Percentiles rank a stretch among this genome's conserved stretches.
These are phyloP conservation scores for Colletotrichum sp. DNA, from an alignment of 2,329 filamentous ascomycete genomes.

Conservation along the genomic window DNA sequence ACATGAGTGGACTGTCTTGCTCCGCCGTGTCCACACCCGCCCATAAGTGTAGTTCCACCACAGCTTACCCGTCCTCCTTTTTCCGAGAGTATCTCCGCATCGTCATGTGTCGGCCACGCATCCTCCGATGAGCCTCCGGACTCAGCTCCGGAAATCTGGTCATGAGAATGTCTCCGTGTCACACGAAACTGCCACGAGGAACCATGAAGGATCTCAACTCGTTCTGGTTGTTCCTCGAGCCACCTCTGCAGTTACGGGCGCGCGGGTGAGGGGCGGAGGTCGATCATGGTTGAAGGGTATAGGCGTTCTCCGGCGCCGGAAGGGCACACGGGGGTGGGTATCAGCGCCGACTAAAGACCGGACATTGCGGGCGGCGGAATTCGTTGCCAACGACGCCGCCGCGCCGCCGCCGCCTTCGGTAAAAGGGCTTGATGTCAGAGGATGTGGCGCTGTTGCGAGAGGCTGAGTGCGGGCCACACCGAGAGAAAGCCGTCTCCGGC, in stretches of 20 bases:
- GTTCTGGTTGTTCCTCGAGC: background rate
- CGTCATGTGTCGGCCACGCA: background rate
- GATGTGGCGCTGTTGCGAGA: background rate
- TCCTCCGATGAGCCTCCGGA: background rate
- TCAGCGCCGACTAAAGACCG: background rate
- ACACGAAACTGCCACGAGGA: background rate
- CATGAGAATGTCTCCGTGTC: background rate
- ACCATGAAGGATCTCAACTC: background rate
- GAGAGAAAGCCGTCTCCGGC: background rate
- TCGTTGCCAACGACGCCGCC: background rate
- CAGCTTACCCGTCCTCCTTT: background rate
- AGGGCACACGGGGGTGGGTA: background rate
- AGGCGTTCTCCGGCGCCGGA: background rate
- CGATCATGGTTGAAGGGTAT: background rate
- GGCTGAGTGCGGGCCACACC: background rate
- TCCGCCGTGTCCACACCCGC: background rate
- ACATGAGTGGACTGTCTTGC: background rate
- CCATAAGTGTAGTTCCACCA: background rate
- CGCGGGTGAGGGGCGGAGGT: background rate
- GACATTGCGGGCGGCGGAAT: background rate
- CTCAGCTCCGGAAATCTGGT: background rate
- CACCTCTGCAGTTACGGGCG: background rate
- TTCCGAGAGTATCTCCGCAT: background rate
- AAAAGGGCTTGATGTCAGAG: background rate
- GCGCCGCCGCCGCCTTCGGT: background rate